Base-by-base conservation (phyloP, 345 rosid genomes). In the Boechera stricta region DNA sequence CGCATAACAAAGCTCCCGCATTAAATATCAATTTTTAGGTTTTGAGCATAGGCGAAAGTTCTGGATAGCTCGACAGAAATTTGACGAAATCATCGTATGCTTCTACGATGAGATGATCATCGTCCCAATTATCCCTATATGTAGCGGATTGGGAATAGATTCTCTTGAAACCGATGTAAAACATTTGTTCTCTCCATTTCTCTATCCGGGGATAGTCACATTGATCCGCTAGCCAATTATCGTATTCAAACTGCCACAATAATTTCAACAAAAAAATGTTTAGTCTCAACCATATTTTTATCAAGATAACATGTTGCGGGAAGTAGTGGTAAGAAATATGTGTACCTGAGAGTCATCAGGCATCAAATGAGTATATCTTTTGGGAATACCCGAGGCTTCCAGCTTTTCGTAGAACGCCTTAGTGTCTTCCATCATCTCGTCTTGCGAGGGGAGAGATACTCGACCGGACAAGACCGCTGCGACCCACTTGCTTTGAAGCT, bases 61-160 rank as follows among this genome's bases (percentile, higher is more conserved):
- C 67, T 4, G 54, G 66, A 61, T 73, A 73, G n/a, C 66, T 61
- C 62, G 81, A 75, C 67, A 73, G 55, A 74, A 49, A 71, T 31
- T 81, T 82, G 12, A 64, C 57, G 26, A 89, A 84, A 74, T 91
- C 93, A 58, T 85, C 70, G 15, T 78, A 62, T 13, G 94, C 90
- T 83, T 81, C 82, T 36, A 58, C 57, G 60, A 87, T 61, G 80
- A 85, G 81, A 71, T 85, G 70, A 44, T 91, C 74, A 65, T 86
- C 97, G 10, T 82, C 91, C 93, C 90, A 88, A 64, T 82, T 80
- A 45, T 91, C 96, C 2, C 93, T 80, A 41, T 84, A 89, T 5
- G 85, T 83, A 26, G 83, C 82, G 12, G 88, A 87, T 2, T 79
- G 73, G 10, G 42, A 35, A 2, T 78, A 72, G 18, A 2, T 62